These are phyloP conservation scores for Sutorius australiensis DNA, from an alignment of 768 basidiomycete species.

Conservation along the genomic window DNA sequence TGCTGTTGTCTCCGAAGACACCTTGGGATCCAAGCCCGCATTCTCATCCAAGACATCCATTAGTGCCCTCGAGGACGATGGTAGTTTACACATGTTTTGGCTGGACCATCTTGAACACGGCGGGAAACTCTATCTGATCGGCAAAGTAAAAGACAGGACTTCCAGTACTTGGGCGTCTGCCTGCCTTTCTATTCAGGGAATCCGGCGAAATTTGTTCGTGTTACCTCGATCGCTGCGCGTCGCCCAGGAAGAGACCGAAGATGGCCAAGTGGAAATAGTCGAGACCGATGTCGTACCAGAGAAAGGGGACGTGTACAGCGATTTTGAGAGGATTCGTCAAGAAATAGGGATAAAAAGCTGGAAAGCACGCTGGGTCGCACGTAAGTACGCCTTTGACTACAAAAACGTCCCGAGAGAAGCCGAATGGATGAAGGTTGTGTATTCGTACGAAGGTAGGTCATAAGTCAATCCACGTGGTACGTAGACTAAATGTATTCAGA, in stretches of 20 bases:
- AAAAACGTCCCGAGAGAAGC: conserved; percentile 76
- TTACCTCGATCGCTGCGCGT: conserved; percentile 70
- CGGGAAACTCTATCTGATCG: conserved; percentile 83
- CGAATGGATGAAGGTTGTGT: conserved; percentile 92
- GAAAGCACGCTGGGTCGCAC: conserved; percentile 79
- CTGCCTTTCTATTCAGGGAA: conserved; percentile 78
- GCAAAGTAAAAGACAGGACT: conserved; percentile 82
- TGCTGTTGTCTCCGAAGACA: conserved; percentile 56
- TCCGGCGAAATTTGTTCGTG: conserved; percentile 89
- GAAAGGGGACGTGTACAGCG: conserved; percentile 67
- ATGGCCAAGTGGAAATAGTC: conserved; percentile 35
- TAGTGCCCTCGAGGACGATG: conserved; percentile 76
- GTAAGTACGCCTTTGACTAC: conserved; percentile 86
- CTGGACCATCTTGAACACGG: conserved; percentile 87
- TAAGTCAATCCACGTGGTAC: neutral
- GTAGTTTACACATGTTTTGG: conserved; percentile 91
- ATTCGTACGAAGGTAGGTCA: conserved; percentile 75
- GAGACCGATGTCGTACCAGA: conserved; percentile 77
- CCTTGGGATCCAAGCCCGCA: conserved; percentile 44
- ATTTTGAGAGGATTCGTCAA: conserved; percentile 77
- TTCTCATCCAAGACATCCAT: conserved; percentile 38
- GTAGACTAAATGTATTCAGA: conserved; percentile 15
- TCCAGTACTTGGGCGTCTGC: conserved; percentile 71
- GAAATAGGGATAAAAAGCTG: conserved; percentile 71
- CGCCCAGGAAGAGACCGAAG: conserved; percentile 32